These are phyloP conservation scores for Guillardia theta DNA, from an alignment of 78 protist species.

Conservation along the genomic window DNA sequence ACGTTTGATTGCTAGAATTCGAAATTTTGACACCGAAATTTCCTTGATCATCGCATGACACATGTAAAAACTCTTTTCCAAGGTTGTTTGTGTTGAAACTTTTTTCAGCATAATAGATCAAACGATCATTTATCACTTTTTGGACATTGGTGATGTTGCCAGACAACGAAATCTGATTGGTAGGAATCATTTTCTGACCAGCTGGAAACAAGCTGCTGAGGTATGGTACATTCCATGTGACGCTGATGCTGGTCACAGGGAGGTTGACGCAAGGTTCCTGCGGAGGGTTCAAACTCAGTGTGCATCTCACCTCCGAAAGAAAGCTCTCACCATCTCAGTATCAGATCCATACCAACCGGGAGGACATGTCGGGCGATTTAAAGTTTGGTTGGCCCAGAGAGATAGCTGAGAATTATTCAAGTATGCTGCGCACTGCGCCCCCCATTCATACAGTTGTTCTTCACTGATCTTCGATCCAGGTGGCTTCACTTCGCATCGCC, in stretches of 20 bases:
- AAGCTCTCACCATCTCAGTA: no score
- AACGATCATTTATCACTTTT: not conserved
- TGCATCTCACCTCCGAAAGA: no score
- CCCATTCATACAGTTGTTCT: no score
- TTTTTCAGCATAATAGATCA: not conserved
- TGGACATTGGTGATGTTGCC: not conserved
- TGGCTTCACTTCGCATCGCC: not conserved
- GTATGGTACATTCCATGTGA: not conserved
- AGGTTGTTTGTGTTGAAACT: not conserved
- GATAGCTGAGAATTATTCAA: no score
- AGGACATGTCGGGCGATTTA: no score
- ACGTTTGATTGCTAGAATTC: not conserved
- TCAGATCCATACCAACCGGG: no score
- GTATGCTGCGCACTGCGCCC: no score
- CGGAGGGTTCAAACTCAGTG: no score
- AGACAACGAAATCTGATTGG: not conserved
- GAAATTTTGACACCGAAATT: no score
- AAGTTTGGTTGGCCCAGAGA: no score
- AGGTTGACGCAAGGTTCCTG: not conserved
- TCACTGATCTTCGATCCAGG: no score
- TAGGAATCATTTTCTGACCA: not conserved
- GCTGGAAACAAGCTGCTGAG: not conserved
- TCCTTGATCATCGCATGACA: not conserved
- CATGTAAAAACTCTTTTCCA: not conserved
- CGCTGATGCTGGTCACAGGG: not conserved